Base-by-base conservation (phyloP, 2,329 filamentous ascomycete species). In the Trichoderma aggressivum region DNA sequence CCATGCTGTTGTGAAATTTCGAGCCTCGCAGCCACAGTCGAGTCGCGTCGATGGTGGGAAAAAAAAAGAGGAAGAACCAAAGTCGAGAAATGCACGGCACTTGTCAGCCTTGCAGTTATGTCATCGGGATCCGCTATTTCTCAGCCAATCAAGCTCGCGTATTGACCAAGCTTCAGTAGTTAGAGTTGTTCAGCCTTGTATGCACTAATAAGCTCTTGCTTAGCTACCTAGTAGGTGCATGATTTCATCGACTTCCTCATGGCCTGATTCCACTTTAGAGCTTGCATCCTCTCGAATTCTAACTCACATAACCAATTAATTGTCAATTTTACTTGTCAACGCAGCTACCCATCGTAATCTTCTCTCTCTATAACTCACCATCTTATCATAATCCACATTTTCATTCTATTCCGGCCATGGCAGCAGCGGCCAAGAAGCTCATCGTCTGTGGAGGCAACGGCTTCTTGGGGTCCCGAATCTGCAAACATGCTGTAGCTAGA, bases 381-480 rank as follows among this genome's bases (percentile, higher is more conserved):
- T 21, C 47, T 53, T 10, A 11, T 18, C 26, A 24, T 39, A 59
- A 34, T 24, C 5, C 18, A 32, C 53, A 5, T 16, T 47, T 2
- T 18, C 34, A 47, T 21, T 26, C 3, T 43, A 28, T 8, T 6
- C 14, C 18, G 34, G 65, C 16, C 50, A 64, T 70, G 60, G 58
- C 68, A 58, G 68, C 50, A 67, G 84, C 87, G 74, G 86, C 87
- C 74, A 97, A 94, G 83, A 91, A 90, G 82, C 86, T 99, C 56
- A 90, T 98, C 55, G 94, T 99, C 69, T 97, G 93, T 75, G 96
- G 96, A 75, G 95, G 95, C 72, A 98, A 93, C 81, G 95, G 96
- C 39, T 99, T 98, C 80, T 83, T 99, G 30, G 94, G 94, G 82
- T 87, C 86, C 28, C 88, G 95, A 70, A 97, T 99, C 83, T 98